Base-by-base conservation (phyloP, 108 stramenopile species). In the Epithemia pelagica region DNA sequence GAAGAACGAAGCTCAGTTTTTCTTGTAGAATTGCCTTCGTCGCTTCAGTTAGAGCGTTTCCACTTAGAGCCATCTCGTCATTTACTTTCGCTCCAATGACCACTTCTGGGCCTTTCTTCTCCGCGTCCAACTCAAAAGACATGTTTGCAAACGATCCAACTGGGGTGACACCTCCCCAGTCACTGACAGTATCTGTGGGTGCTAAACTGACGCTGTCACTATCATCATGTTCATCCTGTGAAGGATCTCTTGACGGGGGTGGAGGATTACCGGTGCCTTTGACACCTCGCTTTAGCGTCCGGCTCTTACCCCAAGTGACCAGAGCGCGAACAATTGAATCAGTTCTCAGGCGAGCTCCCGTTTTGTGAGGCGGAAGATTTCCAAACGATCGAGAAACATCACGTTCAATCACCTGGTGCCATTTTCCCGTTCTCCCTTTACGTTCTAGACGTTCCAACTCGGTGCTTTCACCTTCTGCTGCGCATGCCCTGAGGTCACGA, bases 361-460 rank as follows among this genome's bases (percentile, higher is more conserved):
- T 86, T 65, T 90, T 94, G 61, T 94, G 92, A 19, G 92, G 92
- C 26, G 92, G 92, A 80, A 94, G 82, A 59, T 89, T 94, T 20
- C 92, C 92, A 66, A 94, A 94, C 2, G 87, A 76, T 30, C 92
- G 72, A 23, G 69, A 68, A 1, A 94, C 89, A 70, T 94, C 92
- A 28, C 92, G 72, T 74, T 87, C 70, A 59, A 94, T 94, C n/a
- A 87, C 76, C 29, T 78, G 74, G 22, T 89, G 84, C 89, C 89
- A 94, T 62, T 84, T 84, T 8, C 87, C 86, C 53, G 71, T 65
- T 30, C 77, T 73, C 28, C 88, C 92, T 51, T 23, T 29, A 26
- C 77, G 66, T 66, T 82, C 86, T 7, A 89, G 73, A 32, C 57
- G 58, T 1, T 56, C 58, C 52, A 80, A 29, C 59, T 73, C 68